Evolutionary conservation across 2,329 filamentous ascomycete genomes (phyloP).

Genomic region (Penicillium frequentans): DNA sequence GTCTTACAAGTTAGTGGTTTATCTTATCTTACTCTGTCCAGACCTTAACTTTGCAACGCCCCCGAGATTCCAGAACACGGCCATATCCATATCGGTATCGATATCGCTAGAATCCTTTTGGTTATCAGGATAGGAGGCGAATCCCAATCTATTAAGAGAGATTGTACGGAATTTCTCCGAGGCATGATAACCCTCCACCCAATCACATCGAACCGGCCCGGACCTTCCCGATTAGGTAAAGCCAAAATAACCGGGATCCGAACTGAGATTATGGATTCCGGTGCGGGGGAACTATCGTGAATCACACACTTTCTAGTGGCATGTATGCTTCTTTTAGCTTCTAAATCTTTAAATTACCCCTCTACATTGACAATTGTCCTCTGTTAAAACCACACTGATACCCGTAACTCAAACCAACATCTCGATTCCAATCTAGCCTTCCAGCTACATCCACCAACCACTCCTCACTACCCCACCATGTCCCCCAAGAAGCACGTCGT

Average conservation of each 20-base stretch:
- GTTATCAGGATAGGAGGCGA: not conserved
- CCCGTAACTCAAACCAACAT: not conserved
- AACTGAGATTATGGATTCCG: not conserved
- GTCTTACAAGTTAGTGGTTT: not conserved
- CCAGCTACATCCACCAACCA: not conserved
- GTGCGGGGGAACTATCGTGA: not conserved
- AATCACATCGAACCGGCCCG: constrained; percentile 3
- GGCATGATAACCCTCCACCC: not conserved
- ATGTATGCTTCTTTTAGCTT: not conserved
- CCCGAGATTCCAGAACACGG: not conserved
- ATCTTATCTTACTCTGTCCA: not conserved
- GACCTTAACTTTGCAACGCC: not conserved
- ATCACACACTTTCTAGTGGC: not conserved
- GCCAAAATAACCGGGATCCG: not conserved
- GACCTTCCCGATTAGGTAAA: constrained; percentile 2
- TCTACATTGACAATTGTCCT: not conserved
- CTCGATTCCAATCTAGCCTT: not conserved
- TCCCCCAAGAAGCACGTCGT: constrained; percentile 44
- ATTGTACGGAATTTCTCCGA: not conserved
- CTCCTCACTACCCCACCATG: not conserved
- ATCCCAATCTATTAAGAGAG: not conserved
- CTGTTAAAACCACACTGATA: not conserved
- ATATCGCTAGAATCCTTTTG: not conserved
- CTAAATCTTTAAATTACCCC: not conserved
- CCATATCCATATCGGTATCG: not conserved